Evolutionary conservation across 1,139 yeast species (phyloP), one percentile per base, ranked within the genome.

Genomic region (Saccharomycopsis hybrid): DNA sequence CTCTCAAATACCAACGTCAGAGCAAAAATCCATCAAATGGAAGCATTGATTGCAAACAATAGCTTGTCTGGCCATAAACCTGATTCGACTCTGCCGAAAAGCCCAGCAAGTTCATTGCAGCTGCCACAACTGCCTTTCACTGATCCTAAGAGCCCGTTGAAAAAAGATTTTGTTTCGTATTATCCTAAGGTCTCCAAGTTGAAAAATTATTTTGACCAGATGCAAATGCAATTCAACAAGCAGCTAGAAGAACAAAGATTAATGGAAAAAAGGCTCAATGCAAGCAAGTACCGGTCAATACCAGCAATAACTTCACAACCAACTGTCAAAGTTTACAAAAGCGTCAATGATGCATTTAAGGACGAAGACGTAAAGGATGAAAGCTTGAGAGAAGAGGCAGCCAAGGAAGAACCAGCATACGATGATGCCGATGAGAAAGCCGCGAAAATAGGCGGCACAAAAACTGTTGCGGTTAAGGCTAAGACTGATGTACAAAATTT

Each of bases 231-330:
- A 54, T 70, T 88, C 18, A 85, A 96, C 0, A 73, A 76, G 59
- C 97, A 92, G 61, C 89, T 90, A 63, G 94, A 86, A 60, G 76
- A 82, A 58, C 95, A 89, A 61, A 78, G 97, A 60, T 95, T 88
- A 56, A 69, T 76, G 50, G 96, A 88, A 61, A 74, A 89, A 55
- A 43, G 38, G 24, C 32, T 46, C 18, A 72, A 73, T 33, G n/a
- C n/a, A n/a, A n/a, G n/a, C n/a, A n/a, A n/a, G n/a, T n/a, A n/a
- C n/a, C n/a, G n/a, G n/a, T n/a, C n/a, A n/a, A n/a, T n/a, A n/a
- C n/a, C n/a, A n/a, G n/a, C n/a, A n/a, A n/a, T n/a, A n/a, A n/a
- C n/a, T n/a, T n/a, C n/a, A n/a, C 82, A 78, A 55, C 97, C 98
- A 0, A 85, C 87, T 51, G 97, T 90, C 30, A 96, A 90, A 59